A percentile compares a stretch with the other conserved stretches of the same genome.
phyloP scores from a whole-genome alignment of 345 rosid genomes.

The Eucalyptus camaldulensis region DNA sequence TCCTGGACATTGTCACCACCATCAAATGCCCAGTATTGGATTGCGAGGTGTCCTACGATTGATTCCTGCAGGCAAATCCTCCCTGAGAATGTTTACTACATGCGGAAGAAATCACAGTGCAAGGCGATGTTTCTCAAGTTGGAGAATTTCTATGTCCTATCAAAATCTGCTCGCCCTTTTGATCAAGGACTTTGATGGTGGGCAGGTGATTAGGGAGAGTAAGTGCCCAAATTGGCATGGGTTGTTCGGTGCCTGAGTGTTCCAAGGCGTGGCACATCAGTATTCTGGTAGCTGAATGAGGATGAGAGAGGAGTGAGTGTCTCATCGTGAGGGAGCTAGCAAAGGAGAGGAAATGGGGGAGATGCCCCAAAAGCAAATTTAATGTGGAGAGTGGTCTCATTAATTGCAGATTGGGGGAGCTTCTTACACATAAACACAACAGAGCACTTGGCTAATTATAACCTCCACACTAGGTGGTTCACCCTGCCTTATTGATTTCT shows the following conservation, averaged over 20 bases:
- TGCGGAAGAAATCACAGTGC: slow-evolving; percentile 36
- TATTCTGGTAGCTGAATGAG: slow-evolving; percentile 4
- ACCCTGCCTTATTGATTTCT: no score
- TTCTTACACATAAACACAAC: no score
- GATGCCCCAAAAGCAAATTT: slow-evolving; percentile 28
- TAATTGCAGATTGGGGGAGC: slow-evolving; percentile 18
- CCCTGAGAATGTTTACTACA: slow-evolving; percentile 11
- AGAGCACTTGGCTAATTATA: no score
- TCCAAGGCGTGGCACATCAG: slow-evolving; percentile 26
- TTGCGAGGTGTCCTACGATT: slow-evolving; percentile 20
- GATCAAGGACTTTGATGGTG: slow-evolving; percentile 10
- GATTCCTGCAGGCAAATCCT: slow-evolving; percentile 25
- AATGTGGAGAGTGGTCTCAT: slow-evolving; percentile 30
- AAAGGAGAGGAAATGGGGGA: slow-evolving; percentile 14
- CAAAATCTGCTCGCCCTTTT: slow-evolving; percentile 51
- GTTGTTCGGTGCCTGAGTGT: slow-evolving; percentile 27
- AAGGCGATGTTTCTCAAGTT: slow-evolving; percentile 16
- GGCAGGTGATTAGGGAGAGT: slow-evolving; percentile 19
- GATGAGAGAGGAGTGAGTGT: slow-evolving; percentile 25
- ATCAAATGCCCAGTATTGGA: no score
- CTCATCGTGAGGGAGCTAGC: slow-evolving; percentile 24
- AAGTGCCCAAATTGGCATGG: slow-evolving; percentile 59
- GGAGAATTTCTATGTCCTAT: slow-evolving; percentile 49
- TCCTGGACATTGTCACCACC: no score
- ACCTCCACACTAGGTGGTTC: no score